phyloP scores from a whole-genome alignment of 2,329 filamentous ascomycete species.

The Alternaria conjuncta region DNA sequence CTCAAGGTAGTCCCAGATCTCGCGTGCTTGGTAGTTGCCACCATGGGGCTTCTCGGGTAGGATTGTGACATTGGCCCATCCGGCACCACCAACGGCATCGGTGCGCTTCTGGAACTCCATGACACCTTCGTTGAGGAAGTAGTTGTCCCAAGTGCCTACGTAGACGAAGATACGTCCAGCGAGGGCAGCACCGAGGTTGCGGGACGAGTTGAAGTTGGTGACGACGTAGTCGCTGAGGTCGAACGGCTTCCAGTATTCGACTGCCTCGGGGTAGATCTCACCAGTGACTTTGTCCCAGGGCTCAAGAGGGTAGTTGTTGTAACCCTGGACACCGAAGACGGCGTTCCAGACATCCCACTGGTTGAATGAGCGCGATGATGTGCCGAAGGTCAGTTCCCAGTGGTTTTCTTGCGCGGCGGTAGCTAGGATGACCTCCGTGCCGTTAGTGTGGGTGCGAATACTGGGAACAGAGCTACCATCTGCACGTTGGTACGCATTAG shows the following conservation, averaged over 20 bases:
- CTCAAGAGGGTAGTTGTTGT: constrained; percentile 49
- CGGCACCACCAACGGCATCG: constrained; percentile 38
- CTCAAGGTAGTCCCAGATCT: constrained; percentile 46
- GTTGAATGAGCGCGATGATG: constrained; percentile 39
- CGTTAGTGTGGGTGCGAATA: constrained; percentile 38
- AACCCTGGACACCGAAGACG: constrained; percentile 47
- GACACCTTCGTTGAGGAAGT: constrained; percentile 49
- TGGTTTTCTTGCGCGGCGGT: constrained; percentile 44
- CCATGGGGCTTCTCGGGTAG: constrained; percentile 41
- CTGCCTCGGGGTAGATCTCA: constrained; percentile 47
- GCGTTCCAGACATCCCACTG: constrained; percentile 51
- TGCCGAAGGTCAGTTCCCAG: constrained; percentile 49
- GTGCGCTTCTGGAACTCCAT: constrained; percentile 43
- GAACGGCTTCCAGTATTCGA: constrained; percentile 47
- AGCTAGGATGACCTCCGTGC: constrained; percentile 32
- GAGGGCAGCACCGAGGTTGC: constrained; percentile 43
- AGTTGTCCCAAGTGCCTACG: constrained; percentile 45
- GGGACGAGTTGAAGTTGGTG: constrained; percentile 40
- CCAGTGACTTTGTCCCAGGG: constrained; percentile 51
- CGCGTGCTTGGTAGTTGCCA: constrained; percentile 40
- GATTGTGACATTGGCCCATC: constrained; percentile 49
- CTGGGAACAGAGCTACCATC: constrained; percentile 40
- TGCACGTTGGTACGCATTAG: constrained; percentile 38
- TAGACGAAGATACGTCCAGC: constrained; percentile 44
- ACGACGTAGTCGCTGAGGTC: constrained; percentile 45